Base-by-base conservation (phyloP, 805 yeast species). In the Ogataea henricii region DNA sequence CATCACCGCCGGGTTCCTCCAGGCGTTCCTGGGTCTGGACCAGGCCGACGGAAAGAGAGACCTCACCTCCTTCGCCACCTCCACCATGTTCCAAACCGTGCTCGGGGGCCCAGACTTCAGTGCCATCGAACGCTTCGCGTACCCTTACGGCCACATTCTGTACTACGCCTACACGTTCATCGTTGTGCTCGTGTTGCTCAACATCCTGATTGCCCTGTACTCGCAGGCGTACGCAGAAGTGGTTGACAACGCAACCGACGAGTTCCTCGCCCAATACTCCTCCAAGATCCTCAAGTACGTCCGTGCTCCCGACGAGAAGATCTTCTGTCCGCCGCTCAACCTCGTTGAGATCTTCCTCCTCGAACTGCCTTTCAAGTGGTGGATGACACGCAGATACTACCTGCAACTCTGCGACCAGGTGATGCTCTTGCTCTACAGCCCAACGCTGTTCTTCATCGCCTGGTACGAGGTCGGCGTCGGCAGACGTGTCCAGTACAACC, bases 291-390 rank as follows among this genome's bases (percentile, higher is more conserved):
- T 89, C 56, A 76, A 91, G 52, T 89, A 86, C 63, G 82, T 89
- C 45, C 76, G 96, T 57, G 96, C 96, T 0, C 96, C 96, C 0
- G 96, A 89, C 68, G 84, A 82, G 48, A 82, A 86, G 60, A 86
- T 89, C 34, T 89, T 81, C 63, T 90, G 88, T 21, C 92, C 96
- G 4, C 96, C 96, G 4, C 75, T 88, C 54, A 89, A 89, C 63
- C 64, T 89, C 55, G 67, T 89, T 45, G 96, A 89, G 65, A 41
- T 84, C 1, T 40, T 79, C 6, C 56, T 82, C 4, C 62, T 76
- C 23, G 82, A 81, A 23, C 17, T 77, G 13, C 74, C 75, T 46
- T 58, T 73, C 45, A 63, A 61, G 37, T 72, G 70, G 64, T 65
- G 71, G 64, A 50, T 71, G 54, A 41, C 60, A 43, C 55, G 55